Conservation (phyloP, 164 flowering plant species). For the Magnolia sinica region DNA sequence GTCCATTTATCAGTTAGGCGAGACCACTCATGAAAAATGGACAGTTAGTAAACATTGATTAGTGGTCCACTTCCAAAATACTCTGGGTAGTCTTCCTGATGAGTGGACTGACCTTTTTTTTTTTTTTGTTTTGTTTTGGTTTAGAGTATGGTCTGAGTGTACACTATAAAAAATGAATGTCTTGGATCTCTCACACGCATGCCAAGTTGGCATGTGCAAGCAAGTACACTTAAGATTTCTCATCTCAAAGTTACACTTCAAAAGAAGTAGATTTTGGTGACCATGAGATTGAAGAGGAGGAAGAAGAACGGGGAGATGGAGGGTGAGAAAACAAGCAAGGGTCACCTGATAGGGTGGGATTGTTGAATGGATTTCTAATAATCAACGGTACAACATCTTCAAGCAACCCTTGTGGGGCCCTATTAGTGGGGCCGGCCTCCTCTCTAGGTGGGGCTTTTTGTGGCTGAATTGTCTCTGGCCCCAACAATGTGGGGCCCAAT, state of each 20-base stretch:
- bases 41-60: too few species aligned
- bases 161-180: too few species aligned
- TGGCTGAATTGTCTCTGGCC: background rate
- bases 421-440: background rate
- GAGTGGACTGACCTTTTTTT: too few species aligned
- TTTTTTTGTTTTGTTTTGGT: too few species aligned
- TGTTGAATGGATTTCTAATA: conserved; percentile 51
- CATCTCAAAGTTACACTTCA: conserved; percentile 4
- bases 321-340: conserved; percentile 15
- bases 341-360: conserved; percentile 18
- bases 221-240: too few species aligned
- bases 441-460: conserved; percentile 8
- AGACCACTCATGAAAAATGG: too few species aligned
- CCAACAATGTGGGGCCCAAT: conserved; percentile 2
- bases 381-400: conserved; percentile 78
- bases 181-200: too few species aligned
- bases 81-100: too few species aligned
- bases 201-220: too few species aligned
- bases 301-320: conserved; percentile 21
- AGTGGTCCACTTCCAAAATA: too few species aligned
- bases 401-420: conserved; percentile 60
- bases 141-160: too few species aligned
- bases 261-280: conserved; percentile 16
- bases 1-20: too few species aligned
- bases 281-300: conserved; percentile 24